Percentiles rank a stretch among this genome's conserved stretches.
phyloP scores from a whole-genome alignment of 2,329 filamentous ascomycete genomes.

The Scytalidium lignicola region DNA sequence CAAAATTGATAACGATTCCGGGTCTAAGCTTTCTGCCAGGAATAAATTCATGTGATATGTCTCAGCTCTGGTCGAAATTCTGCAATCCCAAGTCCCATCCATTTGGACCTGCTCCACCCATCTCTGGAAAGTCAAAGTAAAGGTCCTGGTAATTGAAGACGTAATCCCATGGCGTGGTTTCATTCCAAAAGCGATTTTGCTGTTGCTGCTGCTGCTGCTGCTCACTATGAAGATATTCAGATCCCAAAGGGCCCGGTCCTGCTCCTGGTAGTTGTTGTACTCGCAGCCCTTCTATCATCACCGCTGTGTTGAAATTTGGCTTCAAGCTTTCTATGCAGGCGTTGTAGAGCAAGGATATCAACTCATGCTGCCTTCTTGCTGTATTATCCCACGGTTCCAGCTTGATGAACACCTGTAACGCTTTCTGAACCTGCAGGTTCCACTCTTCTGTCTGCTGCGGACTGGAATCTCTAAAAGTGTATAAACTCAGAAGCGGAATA shows the following conservation, averaged over 20 bases:
- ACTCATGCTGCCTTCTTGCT: neutral
- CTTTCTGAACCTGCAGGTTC: conserved; percentile 1
- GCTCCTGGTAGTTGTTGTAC: neutral
- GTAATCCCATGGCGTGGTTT: neutral
- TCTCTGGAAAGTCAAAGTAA: neutral
- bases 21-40: too few species aligned
- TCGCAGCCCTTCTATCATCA: neutral
- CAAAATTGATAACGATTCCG: too few species aligned
- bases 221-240: neutral
- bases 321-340: neutral
- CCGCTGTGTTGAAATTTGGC: neutral
- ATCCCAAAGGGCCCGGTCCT: neutral
- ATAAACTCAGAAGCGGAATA: conserved; percentile 8
- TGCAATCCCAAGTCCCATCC: neutral
- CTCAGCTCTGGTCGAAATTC: neutral
- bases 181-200: neutral
- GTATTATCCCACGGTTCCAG: neutral
- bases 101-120: neutral
- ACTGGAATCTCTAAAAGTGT: conserved; percentile 1
- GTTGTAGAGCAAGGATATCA: neutral
- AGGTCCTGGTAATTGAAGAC: neutral
- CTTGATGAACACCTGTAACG: neutral
- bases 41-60: too few species aligned
- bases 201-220: neutral
- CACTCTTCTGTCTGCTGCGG: conserved; percentile 3